These are phyloP conservation scores for Eragrostis nindensis DNA, from an alignment of 176 grass and related monocot genomes.

Conservation along the genomic window DNA sequence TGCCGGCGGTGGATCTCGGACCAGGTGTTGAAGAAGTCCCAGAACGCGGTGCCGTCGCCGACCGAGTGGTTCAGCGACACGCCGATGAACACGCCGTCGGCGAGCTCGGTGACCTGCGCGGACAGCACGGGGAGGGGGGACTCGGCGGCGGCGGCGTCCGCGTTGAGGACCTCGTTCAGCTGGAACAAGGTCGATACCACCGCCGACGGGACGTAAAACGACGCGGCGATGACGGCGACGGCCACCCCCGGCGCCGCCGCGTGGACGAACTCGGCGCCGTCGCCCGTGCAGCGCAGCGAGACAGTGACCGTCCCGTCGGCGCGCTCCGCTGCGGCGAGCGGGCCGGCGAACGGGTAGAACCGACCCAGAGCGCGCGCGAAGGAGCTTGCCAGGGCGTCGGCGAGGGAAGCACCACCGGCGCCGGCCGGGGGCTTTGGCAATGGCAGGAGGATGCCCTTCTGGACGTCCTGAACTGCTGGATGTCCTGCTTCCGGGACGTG, in stretches of 20 bases:
- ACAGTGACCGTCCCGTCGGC: neutral
- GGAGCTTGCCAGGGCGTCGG: slow-evolving; percentile 11
- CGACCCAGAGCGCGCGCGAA: slow-evolving; percentile 33
- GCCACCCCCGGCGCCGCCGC: slow-evolving; percentile 33
- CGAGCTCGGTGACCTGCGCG: slow-evolving; percentile 43
- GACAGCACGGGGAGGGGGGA: neutral
- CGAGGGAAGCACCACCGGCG: neutral
- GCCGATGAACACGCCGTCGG: slow-evolving; percentile 35
- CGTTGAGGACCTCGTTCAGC: neutral
- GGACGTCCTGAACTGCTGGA: too few relatives aligned
- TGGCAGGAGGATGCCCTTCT: slow-evolving; percentile 39
- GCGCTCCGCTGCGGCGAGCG: neutral
- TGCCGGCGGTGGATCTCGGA: slow-evolving; percentile 42
- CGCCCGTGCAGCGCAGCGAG: slow-evolving; percentile 10
- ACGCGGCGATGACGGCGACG: slow-evolving; percentile 36
- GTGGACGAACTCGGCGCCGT: slow-evolving; percentile 59
- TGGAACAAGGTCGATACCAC: slow-evolving; percentile 4
- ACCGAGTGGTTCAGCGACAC: slow-evolving; percentile 42
- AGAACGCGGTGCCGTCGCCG: slow-evolving; percentile 28
- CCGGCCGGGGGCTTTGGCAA: slow-evolving; percentile 8
- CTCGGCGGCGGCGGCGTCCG: neutral
- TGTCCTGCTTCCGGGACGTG: too few relatives aligned
- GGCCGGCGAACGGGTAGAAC: slow-evolving; percentile 62
- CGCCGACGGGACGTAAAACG: neutral
- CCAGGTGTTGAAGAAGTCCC: slow-evolving; percentile 49